These are phyloP conservation scores for Astraeus odoratus DNA, from an alignment of 768 basidiomycete species.

Conservation along the genomic window DNA sequence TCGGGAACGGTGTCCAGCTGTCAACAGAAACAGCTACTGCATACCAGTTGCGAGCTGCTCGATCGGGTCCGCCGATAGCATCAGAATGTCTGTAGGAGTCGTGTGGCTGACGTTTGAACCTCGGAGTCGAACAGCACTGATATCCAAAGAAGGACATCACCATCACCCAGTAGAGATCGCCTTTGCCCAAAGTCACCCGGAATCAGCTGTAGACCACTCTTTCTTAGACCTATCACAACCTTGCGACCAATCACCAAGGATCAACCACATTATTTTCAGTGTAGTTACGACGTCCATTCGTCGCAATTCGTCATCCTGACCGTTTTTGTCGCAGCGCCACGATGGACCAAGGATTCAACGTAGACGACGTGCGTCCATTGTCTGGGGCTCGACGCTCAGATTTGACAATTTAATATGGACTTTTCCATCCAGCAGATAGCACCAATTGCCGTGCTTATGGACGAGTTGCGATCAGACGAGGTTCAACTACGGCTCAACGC, in stretches of 20 bases:
- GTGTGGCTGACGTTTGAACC: too few relatives aligned
- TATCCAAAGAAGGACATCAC: conserved; percentile 9
- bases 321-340: conserved; percentile 15
- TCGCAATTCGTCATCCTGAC: not conserved
- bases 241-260: conserved; percentile 1
- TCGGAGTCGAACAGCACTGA: not conserved
- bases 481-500: conserved; percentile 94
- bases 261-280: conserved; percentile 1
- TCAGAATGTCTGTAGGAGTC: too few relatives aligned
- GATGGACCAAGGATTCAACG: conserved; percentile 62
- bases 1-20: too few relatives aligned
- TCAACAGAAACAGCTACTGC: too few relatives aligned
- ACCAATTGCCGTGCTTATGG: conserved; percentile 95
- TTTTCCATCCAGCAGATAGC: conserved; percentile 52
- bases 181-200: not conserved
- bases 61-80: too few relatives aligned
- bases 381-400: conserved; percentile 3
- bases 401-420: conserved; percentile 6
- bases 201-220: conserved; percentile 1
- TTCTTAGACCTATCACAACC: conserved; percentile 2
- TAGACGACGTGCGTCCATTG: conserved; percentile 59
- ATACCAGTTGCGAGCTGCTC: too few relatives aligned
- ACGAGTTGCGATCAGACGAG: conserved; percentile 96
- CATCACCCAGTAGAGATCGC: conserved; percentile 1
- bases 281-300: not conserved